Evolutionary conservation across 2,329 filamentous ascomycete genomes (phyloP), one percentile per base, ranked within the genome.

Genomic region (Beauveria pseudobassiana): DNA sequence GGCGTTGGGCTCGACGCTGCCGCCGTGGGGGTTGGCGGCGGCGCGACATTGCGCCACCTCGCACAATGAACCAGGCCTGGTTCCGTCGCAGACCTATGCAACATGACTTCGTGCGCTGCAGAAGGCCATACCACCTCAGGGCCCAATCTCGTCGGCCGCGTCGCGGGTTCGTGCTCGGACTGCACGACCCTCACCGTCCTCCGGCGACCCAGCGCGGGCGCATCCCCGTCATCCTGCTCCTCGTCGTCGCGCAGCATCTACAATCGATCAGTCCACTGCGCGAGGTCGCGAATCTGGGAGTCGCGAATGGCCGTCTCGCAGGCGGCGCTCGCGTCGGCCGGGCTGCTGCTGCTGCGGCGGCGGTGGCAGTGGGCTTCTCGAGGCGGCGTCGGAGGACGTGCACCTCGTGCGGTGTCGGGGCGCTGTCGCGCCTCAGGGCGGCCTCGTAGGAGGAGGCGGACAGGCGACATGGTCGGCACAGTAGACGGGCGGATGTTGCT

Each of bases 361-460:
- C 30, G 28, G n/a, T 28, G 50, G 18, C 56, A 20, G 26, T 38
- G 58, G 10, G 45, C 51, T 50, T 56, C 16, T 60, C 57, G 16
- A 63, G 51, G 5, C 57, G 45, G 3, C 30, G 24, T 8, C 20
- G 58, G 38, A 63, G 12, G 8, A 52, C 16, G n/a, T 49, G 24
- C 46, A 64, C n/a, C 61, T 45, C 61, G 22, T 24, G 40, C 10
- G 16, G 20, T n/a, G 28, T 43, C 45, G 26, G 50, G 26, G 2
- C 16, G 12, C 3, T 26, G 45, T 16, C 26, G 40, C 45, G 49
- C 40, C 20, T 24, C 4, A 49, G n/a, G 54, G 49, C 42, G 16
- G 56, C 46, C 46, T 63, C 49, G 55, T 67, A 67, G 14, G 48
- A 34, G 1, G 65, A 10, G 65, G 65, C 22, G 65, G 64, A 5